phyloP scores from a whole-genome alignment of 2,329 filamentous ascomycete species.

The Truncatella angustata region DNA sequence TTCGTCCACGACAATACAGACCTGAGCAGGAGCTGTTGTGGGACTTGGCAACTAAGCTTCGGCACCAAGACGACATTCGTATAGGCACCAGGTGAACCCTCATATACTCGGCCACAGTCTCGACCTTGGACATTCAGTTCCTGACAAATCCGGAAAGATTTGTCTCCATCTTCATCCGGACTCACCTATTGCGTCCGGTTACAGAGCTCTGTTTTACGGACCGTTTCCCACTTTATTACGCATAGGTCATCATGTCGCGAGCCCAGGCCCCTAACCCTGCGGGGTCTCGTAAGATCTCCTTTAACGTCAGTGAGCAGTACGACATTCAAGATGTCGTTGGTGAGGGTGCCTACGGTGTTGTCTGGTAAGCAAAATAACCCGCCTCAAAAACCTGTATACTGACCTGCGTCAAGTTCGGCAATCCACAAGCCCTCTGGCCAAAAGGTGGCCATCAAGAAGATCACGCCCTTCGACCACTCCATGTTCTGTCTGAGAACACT shows the following conservation, averaged over 20 bases:
- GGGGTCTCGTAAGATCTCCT: conserved; percentile 90
- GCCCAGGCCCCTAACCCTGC: conserved; percentile 54
- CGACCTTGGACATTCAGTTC: background rate
- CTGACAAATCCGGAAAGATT: background rate
- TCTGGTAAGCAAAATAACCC: conserved; percentile 72
- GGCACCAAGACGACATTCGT: background rate
- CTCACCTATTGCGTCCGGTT: background rate
- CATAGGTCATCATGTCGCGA: conserved; percentile 49
- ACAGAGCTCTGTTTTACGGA: conserved; percentile 7
- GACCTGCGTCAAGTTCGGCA: conserved; percentile 65
- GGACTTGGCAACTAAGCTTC: background rate
- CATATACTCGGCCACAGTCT: background rate
- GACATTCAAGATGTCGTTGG: conserved; percentile 99
- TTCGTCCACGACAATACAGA: background rate
- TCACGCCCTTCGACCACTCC: conserved; percentile 97
- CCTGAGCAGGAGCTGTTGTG: background rate
- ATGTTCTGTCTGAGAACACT: conserved; percentile 97
- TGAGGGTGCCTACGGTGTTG: conserved; percentile 96
- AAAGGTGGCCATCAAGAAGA: conserved; percentile 99
- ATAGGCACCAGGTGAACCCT: background rate
- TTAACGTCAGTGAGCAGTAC: conserved; percentile 99
- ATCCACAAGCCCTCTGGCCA: conserved; percentile 97
- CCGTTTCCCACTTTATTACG: too few species aligned
- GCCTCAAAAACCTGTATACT: background rate
- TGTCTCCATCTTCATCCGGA: background rate